Base-by-base conservation (phyloP, 768 basidiomycete genomes). In the Fibroporia radiculosa region DNA sequence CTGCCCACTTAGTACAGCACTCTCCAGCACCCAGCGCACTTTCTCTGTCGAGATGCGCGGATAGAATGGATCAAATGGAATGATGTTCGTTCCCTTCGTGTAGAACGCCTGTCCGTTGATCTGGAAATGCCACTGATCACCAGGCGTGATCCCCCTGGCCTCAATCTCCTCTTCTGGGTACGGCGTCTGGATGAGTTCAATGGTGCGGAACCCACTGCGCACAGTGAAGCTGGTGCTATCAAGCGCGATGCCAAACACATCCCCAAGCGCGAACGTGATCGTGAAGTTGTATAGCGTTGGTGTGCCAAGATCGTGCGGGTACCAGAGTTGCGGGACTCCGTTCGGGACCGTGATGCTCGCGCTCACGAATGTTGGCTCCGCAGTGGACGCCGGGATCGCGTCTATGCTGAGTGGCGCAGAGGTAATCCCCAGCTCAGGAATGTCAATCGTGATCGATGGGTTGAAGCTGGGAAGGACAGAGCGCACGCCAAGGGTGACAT, bases 61-160 rank as follows among this genome's bases (percentile, higher is more conserved):
- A 48, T 78, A 78, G 56, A 80, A 79, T 6, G 73, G 72, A 57
- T 80, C 78, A 50, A 77, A 78, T 1, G 78, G 78, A 45, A 80
- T 76, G 50, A 77, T 69, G 43, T 78, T 80, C 20, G 74, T 76
- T 7, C 78, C 77, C 7, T 70, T 63, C 40, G 67, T 71, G 47
- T 75, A 78, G 51, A 79, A 77, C 12, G 69, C 67, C 54, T 70
- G 70, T 8, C 78, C 77, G 41, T 80, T 78, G 45, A 80, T 66
- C 48, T 72, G 66, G 54, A 80, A 79, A 55, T 78, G 75, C 71
- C 75, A 78, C 50, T 78, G 69, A 49, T 80, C 75, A 6, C 77
- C 77, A 1, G 77, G 75, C 1, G 70, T 77, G 44, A 78, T 77
- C 1, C 76, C 75, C 3, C 72, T 66, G 25, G 57, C 51, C 2